phyloP scores from a whole-genome alignment of 768 basidiomycete genomes.

The Hypsizygus marmoreus region DNA sequence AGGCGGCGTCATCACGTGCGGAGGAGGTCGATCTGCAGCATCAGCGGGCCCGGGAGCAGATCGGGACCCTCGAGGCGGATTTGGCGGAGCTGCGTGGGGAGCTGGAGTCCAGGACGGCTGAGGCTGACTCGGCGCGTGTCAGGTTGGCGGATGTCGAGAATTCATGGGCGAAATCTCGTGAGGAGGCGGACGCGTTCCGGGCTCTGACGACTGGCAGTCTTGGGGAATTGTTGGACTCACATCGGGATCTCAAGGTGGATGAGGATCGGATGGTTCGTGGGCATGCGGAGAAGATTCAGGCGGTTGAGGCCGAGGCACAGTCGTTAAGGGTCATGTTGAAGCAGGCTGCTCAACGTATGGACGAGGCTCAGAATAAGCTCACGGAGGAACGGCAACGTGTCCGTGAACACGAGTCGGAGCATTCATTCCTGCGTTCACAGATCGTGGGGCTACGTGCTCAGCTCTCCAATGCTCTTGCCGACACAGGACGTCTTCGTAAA shows the following conservation, averaged over 20 bases:
- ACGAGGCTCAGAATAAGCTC: conserved; percentile 67
- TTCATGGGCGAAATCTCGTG: conserved; percentile 87
- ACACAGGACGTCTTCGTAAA: conserved; percentile 69
- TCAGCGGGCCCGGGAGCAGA: conserved; percentile 67
- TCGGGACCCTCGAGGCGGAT: conserved; percentile 72
- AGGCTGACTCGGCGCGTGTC: conserved; percentile 68
- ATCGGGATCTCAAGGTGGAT: conserved; percentile 81
- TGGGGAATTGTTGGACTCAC: conserved; percentile 85
- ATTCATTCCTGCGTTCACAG: conserved; percentile 68
- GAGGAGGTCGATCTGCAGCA: conserved; percentile 79
- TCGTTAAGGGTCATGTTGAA: conserved; percentile 81
- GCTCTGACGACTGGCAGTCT: conserved; percentile 84
- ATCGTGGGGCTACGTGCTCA: conserved; percentile 74
- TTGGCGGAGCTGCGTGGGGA: conserved; percentile 80
- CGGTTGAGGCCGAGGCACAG: conserved; percentile 74
- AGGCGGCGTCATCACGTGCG: conserved; percentile 73
- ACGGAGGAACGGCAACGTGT: conserved; percentile 65
- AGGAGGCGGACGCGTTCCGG: conserved; percentile 90
- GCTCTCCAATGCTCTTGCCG: conserved; percentile 65
- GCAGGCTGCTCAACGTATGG: conserved; percentile 71
- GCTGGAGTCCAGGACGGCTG: conserved; percentile 71
- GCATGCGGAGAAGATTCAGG: conserved; percentile 80
- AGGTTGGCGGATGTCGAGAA: conserved; percentile 83
- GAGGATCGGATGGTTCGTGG: conserved; percentile 77
- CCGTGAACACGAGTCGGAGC: conserved; percentile 66